These are phyloP conservation scores for Uronychia binucleata DNA, from an alignment of 73 alveolate genomes.

Conservation along the genomic window DNA sequence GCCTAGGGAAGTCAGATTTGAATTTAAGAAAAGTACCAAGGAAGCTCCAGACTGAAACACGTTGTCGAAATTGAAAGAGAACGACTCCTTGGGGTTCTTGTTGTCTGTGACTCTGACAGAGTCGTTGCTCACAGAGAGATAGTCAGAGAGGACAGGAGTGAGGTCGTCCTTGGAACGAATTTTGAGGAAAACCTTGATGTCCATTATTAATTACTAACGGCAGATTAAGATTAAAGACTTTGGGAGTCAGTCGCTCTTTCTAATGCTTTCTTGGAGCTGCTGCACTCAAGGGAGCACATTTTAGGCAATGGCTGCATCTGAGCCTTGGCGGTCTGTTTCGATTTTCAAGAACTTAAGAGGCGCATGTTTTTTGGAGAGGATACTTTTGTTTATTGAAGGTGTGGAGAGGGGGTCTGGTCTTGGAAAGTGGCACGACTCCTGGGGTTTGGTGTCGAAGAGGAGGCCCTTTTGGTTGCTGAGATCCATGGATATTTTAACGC, in stretches of 20 bases:
- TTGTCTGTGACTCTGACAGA: background rate
- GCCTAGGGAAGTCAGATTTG: background rate
- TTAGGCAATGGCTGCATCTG: background rate
- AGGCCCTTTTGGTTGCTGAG: background rate
- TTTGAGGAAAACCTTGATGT: background rate
- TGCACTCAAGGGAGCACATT: background rate
- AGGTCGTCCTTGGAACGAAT: background rate
- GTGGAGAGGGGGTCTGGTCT: background rate
- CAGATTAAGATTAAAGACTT: no score
- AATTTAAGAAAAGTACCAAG: background rate
- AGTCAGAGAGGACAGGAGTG: background rate
- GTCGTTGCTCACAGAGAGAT: background rate
- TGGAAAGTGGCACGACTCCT: background rate
- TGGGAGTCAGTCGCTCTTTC: no score
- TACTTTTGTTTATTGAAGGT: background rate
- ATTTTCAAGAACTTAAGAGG: background rate
- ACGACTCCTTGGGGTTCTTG: background rate
- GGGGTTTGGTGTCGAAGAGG: background rate
- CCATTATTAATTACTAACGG: background rate
- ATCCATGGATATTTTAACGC: background rate
- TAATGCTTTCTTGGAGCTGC: background rate
- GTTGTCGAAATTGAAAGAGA: background rate
- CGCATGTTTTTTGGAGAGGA: background rate
- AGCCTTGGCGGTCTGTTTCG: background rate
- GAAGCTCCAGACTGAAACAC: background rate